Conservation (phyloP, 331 rosid genomes). For the Acacia pycnantha region DNA sequence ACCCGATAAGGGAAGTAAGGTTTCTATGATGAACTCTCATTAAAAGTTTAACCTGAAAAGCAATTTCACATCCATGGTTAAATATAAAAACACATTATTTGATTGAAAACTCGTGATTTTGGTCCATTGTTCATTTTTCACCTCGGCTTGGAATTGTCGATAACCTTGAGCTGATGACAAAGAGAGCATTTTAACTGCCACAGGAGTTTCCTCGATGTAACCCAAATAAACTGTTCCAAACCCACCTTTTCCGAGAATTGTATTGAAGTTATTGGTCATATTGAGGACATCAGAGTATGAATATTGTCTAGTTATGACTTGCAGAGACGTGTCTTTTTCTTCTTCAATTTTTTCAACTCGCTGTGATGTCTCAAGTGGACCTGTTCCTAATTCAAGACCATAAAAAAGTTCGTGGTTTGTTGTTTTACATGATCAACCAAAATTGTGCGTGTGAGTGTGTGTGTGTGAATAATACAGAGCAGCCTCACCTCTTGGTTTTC, state of each 20-base stretch:
- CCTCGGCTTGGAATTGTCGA: constrained; percentile 45
- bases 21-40: constrained; percentile 46
- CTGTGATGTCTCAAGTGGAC: neutral
- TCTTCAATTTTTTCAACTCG: neutral
- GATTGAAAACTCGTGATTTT: neutral
- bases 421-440: neutral
- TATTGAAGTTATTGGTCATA: constrained; percentile 40
- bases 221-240: constrained; percentile 47
- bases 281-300: constrained; percentile 18
- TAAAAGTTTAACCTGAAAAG: constrained; percentile 34
- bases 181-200: constrained; percentile 42
- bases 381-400: neutral
- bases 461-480: neutral
- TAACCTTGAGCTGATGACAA: constrained; percentile 37
- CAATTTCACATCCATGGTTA: neutral
- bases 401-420: neutral
- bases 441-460: neutral
- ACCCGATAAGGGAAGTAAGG: constrained; percentile 44
- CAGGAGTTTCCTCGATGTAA: constrained; percentile 5
- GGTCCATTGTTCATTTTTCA: neutral
- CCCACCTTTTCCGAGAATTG: constrained; percentile 33
- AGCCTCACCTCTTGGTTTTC: neutral
- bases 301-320: constrained; percentile 11
- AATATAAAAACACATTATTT: neutral
- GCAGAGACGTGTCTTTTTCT: neutral